Percentiles rank a stretch among this genome's conserved stretches.
Conservation (phyloP, 2,329 filamentous ascomycete species). For the Exophiala phaeomuriformis region DNA sequence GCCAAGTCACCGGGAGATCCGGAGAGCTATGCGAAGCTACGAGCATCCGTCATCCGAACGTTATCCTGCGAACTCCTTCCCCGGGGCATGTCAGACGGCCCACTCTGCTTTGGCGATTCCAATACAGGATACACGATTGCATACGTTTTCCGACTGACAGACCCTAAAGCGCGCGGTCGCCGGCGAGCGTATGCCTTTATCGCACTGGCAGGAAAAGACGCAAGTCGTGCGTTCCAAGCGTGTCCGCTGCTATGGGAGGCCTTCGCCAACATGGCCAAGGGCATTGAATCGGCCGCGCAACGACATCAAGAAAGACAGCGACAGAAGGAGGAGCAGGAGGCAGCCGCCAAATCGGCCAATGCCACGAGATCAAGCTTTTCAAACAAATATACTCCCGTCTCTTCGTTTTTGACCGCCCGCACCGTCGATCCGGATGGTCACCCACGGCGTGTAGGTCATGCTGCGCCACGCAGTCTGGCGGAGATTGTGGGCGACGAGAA, state of each 20-base stretch:
- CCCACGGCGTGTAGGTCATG: slow-evolving; percentile 46
- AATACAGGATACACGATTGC: slow-evolving; percentile 52
- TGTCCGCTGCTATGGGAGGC: slow-evolving; percentile 46
- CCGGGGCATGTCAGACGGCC: slow-evolving; percentile 49
- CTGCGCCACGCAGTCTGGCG: slow-evolving; percentile 49
- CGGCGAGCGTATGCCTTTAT: slow-evolving; percentile 52
- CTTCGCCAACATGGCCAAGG: slow-evolving; percentile 48
- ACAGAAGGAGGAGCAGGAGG: slow-evolving; percentile 34
- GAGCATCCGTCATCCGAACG: slow-evolving; percentile 52
- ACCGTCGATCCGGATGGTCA: slow-evolving; percentile 51
- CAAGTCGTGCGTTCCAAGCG: slow-evolving; percentile 40
- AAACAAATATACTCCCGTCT: slow-evolving; percentile 47
- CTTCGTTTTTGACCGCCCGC: slow-evolving; percentile 52
- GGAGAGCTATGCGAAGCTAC: slow-evolving; percentile 48
- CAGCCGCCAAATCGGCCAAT: not conserved
- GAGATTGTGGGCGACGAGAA: slow-evolving; percentile 54
- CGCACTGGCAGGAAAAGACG: slow-evolving; percentile 50
- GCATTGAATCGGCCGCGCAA: slow-evolving; percentile 44
- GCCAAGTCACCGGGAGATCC: slow-evolving; percentile 49
- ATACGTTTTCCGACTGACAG: slow-evolving; percentile 52
- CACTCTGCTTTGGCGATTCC: slow-evolving; percentile 52
- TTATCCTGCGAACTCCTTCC: slow-evolving; percentile 52
- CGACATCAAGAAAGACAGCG: slow-evolving; percentile 41
- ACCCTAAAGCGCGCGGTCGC: slow-evolving; percentile 51
- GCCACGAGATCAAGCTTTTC: slow-evolving; percentile 5